Evolutionary conservation across 2,329 filamentous ascomycete species (phyloP).

Genomic region (Stagonosporopsis vannaccii): DNA sequence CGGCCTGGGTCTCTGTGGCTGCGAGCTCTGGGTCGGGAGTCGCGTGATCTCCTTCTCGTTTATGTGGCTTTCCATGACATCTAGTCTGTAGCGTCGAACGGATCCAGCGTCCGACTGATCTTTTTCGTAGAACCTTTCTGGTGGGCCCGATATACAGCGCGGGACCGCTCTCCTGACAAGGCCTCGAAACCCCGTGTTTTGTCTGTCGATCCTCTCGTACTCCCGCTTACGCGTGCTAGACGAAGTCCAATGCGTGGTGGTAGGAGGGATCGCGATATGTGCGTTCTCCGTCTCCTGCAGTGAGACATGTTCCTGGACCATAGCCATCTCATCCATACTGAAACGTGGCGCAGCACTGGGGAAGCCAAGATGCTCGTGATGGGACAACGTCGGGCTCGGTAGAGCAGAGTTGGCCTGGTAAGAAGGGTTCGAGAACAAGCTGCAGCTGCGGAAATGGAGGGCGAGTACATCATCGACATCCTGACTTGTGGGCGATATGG

Average conservation of each 20-base stretch:
- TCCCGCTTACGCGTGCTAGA: constrained; percentile 43
- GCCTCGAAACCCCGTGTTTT: constrained; percentile 48
- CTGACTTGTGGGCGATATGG: constrained; percentile 32
- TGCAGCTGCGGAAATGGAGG: constrained; percentile 50
- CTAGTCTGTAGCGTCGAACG: constrained; percentile 48
- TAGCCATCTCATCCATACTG: constrained; percentile 26
- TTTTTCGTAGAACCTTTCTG: constrained; percentile 48
- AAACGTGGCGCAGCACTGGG: constrained; percentile 24
- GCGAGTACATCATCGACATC: constrained; percentile 51
- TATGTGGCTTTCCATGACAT: constrained; percentile 34
- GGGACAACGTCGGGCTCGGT: constrained; percentile 33
- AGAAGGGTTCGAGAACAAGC: constrained; percentile 43
- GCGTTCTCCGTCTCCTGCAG: constrained; percentile 30
- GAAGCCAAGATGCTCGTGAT: constrained; percentile 19
- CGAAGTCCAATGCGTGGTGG: constrained; percentile 50
- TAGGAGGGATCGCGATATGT: constrained; percentile 24
- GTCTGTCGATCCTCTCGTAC: constrained; percentile 48
- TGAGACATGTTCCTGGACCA: constrained; percentile 17
- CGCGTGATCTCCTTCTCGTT: constrained; percentile 31
- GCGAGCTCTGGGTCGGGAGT: constrained; percentile 20
- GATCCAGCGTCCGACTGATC: constrained; percentile 46
- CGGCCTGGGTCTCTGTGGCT: constrained; percentile 16
- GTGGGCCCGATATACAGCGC: constrained; percentile 42
- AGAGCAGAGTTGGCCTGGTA: constrained; percentile 33
- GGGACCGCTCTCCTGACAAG: constrained; percentile 42